These are phyloP conservation scores for Plectosphaerella cucumerina DNA, from an alignment of 2,329 filamentous ascomycete genomes.

Conservation along the genomic window DNA sequence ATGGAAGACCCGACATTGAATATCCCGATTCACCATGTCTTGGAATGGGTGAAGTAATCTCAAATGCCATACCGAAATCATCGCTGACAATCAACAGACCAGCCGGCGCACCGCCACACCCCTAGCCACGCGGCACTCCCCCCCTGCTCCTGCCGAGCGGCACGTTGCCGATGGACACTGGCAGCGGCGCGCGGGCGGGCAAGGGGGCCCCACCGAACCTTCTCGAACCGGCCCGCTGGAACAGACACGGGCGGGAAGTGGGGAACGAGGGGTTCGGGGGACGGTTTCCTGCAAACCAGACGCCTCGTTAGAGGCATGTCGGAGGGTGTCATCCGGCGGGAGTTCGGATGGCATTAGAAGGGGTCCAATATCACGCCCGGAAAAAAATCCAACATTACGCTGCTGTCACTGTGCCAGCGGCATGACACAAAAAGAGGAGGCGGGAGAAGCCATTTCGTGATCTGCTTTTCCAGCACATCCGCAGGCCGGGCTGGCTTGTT, in stretches of 20 bases:
- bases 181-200: constrained; percentile 1
- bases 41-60: too few species aligned
- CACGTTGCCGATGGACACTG: background rate
- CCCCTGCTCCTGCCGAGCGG: too few species aligned
- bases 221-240: constrained; percentile 32
- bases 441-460: too few species aligned
- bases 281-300: constrained; percentile 30
- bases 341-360: background rate
- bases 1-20: too few species aligned
- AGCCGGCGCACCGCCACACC: too few species aligned
- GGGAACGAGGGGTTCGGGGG: background rate
- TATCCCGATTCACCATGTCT: too few species aligned
- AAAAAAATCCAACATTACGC: background rate
- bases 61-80: too few species aligned
- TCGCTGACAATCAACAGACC: too few species aligned
- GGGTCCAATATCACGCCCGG: background rate
- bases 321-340: background rate
- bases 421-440: too few species aligned
- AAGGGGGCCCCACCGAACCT: constrained; percentile 34
- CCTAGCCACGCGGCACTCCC: too few species aligned
- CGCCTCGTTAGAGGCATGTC: constrained; percentile 21
- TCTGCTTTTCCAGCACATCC: background rate
- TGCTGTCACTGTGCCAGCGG: too few species aligned
- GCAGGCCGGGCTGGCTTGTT: background rate
- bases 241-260: background rate